Base-by-base conservation (phyloP, 345 rosid genomes). In the Capsella bursapastoris region DNA sequence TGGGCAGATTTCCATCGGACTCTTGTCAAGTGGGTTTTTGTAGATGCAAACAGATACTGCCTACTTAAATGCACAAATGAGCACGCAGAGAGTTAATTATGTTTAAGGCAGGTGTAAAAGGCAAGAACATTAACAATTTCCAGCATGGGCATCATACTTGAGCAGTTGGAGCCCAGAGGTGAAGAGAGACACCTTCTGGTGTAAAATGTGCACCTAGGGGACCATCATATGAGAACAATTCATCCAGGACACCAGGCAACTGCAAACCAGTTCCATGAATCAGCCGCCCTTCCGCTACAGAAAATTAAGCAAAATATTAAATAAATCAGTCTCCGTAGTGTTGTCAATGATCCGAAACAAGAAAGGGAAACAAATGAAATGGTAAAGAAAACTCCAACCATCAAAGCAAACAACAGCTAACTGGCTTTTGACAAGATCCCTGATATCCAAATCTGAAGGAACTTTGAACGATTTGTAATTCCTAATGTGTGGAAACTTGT, bases 141-240 rank as follows among this genome's bases (percentile, higher is more conserved):
- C 27, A 71, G 57, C 32, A 43, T 48, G 56, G 64, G 29, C 28
- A 58, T 77, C 72, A 65, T 83, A 90, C 97, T 80, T 89, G 97
- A 72, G 99, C 92, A 72, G 97, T 91, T 8, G 96, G 97, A 49
- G 97, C 96, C 97, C 97, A 91, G 8, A 87, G 93, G 83, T 86
- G 72, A 61, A 94, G 88, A 29, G 86, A 84, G 32, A 90, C 83
- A 50, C 73, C 78, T 77, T 86, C 83, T 58, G 69, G 68, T 45
- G 84, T 83, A 79, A 81, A 91, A 73, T 82, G 70, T 55, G 89
- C 95, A 76, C 98, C 97, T 25, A 94, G 86, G n/a, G 91, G 95
- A 71, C 98, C 98, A 65, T 86, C 84, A 74, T 88, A 91, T 57
- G 92, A 81, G 80, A 88, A 94, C 71, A 91, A 77, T 58, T 88